Evolutionary conservation across 352 stramenopile genomes (phyloP), one percentile per base, ranked within the genome.

Genomic region (Peronospora destructor): DNA sequence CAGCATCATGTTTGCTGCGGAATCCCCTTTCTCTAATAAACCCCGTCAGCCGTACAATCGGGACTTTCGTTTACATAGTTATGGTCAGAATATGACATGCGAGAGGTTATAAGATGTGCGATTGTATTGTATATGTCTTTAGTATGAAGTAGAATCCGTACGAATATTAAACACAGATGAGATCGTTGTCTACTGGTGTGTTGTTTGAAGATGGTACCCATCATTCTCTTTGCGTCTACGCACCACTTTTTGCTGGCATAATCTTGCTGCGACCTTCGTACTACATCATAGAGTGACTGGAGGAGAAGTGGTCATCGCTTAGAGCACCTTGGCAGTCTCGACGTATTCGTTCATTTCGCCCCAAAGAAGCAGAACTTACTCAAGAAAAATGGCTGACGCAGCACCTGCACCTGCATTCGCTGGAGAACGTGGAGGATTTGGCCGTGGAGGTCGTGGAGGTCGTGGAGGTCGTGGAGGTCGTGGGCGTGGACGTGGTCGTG

Each of bases 371-470:
- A 73, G 60, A 64, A 68, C 55, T 33, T 54, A 53, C 36, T 33
- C 5, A 56, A 49, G 39, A 61, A 33, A n/a, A 80, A 90, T 91
- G 83, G 78, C 80, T 87, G 80, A 89, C 59, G 70, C 54, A 68
- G 61, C 62, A 30, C 59, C 71, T 64, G 67, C 71, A 25, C 66
- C 67, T 64, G 67, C 71, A 25, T 64, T 64, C 41, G 60, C 73
- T 79, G 82, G 89, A 76, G 87, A 95, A 79, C 86, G 93, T 70
- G 87, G 91, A 83, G 92, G 91, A 62, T 97, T 97, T 66, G 91
- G 90, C 68, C 81, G 85, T 76, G 87, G n/a, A n/a, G n/a, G 87
- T 61, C 76, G 91, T 76, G 87, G 89, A 49, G 75, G 79, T 53
- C 67, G 77, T 57, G 68, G 85, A 56, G 81, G 94, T 45, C 76